Conservation (phyloP, 306 rosid species). For the Styphnolobium japonicum region DNA sequence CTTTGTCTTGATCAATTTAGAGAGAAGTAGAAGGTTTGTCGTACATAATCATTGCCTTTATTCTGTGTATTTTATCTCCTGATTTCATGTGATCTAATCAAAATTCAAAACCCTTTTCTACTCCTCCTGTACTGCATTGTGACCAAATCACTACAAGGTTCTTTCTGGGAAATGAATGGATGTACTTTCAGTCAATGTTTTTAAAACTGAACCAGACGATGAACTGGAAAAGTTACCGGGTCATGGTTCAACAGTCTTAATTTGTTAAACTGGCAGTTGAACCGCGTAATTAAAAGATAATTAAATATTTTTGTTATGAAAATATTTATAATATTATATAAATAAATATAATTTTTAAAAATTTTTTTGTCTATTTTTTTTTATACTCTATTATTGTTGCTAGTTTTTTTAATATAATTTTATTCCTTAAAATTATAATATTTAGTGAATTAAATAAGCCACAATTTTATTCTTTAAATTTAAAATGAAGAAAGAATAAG, state of each 20-base stretch:
- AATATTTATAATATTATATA: too few relatives aligned
- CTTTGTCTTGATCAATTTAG: slow-evolving; percentile 67
- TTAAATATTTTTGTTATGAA: neutral
- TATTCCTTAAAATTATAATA: neutral
- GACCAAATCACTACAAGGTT: neutral
- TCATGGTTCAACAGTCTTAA: too few relatives aligned
- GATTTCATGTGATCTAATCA: neutral
- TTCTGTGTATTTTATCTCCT: neutral
- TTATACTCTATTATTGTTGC: neutral
- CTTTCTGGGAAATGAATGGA: neutral
- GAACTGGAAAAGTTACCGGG: neutral
- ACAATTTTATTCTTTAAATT: too few relatives aligned
- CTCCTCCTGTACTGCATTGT: neutral
- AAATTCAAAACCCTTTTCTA: neutral
- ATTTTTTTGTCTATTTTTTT: too few relatives aligned
- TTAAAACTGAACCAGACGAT: neutral
- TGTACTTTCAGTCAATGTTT: neutral
- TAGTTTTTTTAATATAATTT: too few relatives aligned
- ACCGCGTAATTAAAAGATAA: too few relatives aligned
- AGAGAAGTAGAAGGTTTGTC: slow-evolving; percentile 69
- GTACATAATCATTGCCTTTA: slow-evolving; percentile 11
- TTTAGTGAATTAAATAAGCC: neutral
- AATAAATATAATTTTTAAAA: too few relatives aligned
- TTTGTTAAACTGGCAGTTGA: neutral
- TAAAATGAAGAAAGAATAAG: too few relatives aligned